Base-by-base conservation (phyloP, 176 grass and related monocot genomes). In the Oryza glumipatula region DNA sequence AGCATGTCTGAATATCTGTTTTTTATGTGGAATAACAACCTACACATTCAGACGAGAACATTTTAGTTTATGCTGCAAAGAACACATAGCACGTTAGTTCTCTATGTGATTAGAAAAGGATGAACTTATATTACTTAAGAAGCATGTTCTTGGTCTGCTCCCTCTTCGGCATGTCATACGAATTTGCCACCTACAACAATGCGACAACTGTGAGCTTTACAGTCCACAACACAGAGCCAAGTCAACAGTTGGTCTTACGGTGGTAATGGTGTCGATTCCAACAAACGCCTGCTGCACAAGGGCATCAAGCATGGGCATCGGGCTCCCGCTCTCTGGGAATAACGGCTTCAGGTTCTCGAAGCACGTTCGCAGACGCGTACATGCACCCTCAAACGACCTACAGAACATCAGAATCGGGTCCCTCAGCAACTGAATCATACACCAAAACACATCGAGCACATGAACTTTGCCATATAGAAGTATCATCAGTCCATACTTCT, bases 381-480 rank as follows among this genome's bases (percentile, higher is more conserved):
- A 99, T 6, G 90, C 87, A 38, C 73, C 89, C 72, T 99, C 94
- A 79, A 99, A 99, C 12, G 96, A 99, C 92, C 96, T 99, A 89
- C 70, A 83, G 65, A 6, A 70, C 76, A 76, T 64, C 28, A 88
- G 26, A 74, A 90, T 15, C 1, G 9, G 9, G 23, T 52, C 22
- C 35, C 58, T 90, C 88, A 71, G 73, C 30, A 64, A 56, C 41
- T 4, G 23, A 51, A 81, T 49, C 68, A 52, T 70, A 73, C 43
- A 46, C 7, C 14, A 39, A 47, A 0, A 0, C 70, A 17, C 64
- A 65, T 58, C 13, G 36, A 65, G 74, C 52, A 46, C 66, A 72
- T 36, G 47, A 68, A 46, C 46, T 75, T n/a, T 75, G 77, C 21
- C 51, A 88, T 26, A 88, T 38, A 45, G 79, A 87, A 73, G 46